These are phyloP conservation scores for Cystobasidiaceae sp. DNA, from an alignment of 1,284 basidiomycete genomes.

Conservation along the genomic window DNA sequence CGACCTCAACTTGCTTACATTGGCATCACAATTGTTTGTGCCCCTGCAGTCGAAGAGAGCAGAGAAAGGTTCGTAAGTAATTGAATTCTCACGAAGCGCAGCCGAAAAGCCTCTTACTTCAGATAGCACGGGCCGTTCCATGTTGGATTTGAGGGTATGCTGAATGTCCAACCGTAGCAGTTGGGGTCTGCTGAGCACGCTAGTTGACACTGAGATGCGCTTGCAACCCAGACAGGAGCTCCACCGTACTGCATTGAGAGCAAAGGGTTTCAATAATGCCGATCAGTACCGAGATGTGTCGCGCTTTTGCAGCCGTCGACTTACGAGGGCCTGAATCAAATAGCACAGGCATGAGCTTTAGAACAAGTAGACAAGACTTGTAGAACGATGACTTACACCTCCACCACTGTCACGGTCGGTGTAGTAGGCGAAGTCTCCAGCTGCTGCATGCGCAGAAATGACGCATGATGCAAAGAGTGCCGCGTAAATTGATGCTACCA, in stretches of 20 bases:
- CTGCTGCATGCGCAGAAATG: neutral
- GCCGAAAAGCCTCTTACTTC: too few relatives aligned
- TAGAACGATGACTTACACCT: neutral
- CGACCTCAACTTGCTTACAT: neutral
- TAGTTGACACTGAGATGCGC: neutral
- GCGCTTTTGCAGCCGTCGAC: neutral
- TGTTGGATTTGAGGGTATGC: neutral
- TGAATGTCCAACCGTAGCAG: constrained; percentile 11
- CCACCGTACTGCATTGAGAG: neutral
- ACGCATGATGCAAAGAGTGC: too few relatives aligned
- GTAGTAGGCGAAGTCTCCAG: neutral
- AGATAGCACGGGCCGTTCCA: constrained; percentile 4
- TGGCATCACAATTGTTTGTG: neutral
- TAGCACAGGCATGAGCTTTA: too few relatives aligned
- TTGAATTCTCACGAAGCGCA: too few relatives aligned
- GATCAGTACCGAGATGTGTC: neutral
- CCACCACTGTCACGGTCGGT: constrained; percentile 2
- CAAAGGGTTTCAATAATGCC: too few relatives aligned
- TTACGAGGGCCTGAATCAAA: constrained; percentile 2
- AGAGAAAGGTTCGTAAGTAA: too few relatives aligned
- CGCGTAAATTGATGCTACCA: too few relatives aligned
- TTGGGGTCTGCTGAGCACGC: constrained; percentile 8
- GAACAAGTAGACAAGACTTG: neutral
- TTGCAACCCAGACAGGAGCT: constrained; percentile 2
- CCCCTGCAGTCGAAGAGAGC: too few relatives aligned